Evolutionary conservation across 495 filamentous ascomycete genomes (phyloP), one percentile per base, ranked within the genome.

Genomic region (Penicillium lividum): DNA sequence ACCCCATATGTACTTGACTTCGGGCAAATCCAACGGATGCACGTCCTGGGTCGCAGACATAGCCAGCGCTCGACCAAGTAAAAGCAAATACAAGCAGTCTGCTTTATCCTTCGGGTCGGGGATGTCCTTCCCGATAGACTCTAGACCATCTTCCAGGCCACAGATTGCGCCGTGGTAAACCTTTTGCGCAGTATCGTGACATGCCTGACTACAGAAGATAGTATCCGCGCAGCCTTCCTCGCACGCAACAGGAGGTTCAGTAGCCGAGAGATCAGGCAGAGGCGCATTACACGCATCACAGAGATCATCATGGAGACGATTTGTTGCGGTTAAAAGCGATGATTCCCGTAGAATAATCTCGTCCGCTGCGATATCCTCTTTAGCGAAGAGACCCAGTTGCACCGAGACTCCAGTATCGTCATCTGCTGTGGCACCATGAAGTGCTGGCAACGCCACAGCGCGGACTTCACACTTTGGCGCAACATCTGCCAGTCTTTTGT

Each of bases 1-100:
- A n/a, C 93, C 95, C 88, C 96, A 98, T 57, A 97, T 93, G 73
- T 92, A 97, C 65, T 93, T 93, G 31, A 94, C 82, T 64, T 96
- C 89, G 0, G 82, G 80, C 0, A 98, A 82, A 2, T 94, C 88
- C 13, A 98, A 82, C 1, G 95, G 91, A 64, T 98, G 90, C 5
- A 82, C 70, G 18, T 86, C 81, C 68, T 93, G 90, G n/a, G 91
- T 91, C 30, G 86, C 81, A 0, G 94, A 83, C 83, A 97, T 90
- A 43, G 94, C 92, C 22, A 98, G 74, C 0, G 91, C 80, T 5
- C 96, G 91, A 15, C 84, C 83, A 6, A 94, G 76, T 0, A 96
- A 84, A 5, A 93, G 76, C 5, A 92, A 81, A 68, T 98, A 94
- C 4, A 98, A 81, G 6, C 88, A 83, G 59, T 89, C 86, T 16